Percentiles rank a stretch among this genome's conserved stretches.
phyloP scores from a whole-genome alignment of 179 eudicot genomes.

The Amaranthus tricolor region DNA sequence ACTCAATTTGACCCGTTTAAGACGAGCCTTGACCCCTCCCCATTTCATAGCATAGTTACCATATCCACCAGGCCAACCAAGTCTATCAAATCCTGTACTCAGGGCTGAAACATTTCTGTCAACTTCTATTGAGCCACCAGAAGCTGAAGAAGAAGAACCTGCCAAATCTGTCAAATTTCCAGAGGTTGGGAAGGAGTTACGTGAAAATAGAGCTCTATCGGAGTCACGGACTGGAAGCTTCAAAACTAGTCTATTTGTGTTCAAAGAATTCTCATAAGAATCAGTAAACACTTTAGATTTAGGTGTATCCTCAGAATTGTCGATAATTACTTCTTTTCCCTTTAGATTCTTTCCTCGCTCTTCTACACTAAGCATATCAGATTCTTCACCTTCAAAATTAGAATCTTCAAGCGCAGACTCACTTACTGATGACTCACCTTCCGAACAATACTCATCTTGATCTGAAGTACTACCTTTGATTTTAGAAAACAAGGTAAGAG shows the following conservation, averaged over 20 bases:
- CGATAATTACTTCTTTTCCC: slow-evolving; percentile 62
- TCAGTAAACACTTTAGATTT: slow-evolving; percentile 37
- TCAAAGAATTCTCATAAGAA: slow-evolving; percentile 39
- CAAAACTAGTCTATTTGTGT: slow-evolving; percentile 53
- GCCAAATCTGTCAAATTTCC: slow-evolving; percentile 35
- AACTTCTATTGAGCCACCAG: slow-evolving; percentile 28
- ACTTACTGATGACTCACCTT: slow-evolving; percentile 62
- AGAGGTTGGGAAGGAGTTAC: slow-evolving; percentile 21
- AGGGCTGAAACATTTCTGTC: slow-evolving; percentile 23
- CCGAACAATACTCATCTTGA: slow-evolving; percentile 50
- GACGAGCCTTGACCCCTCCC: slow-evolving; percentile 81
- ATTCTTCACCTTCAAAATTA: slow-evolving; percentile 63
- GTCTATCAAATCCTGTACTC: slow-evolving; percentile 28
- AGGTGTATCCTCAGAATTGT: slow-evolving; percentile 49
- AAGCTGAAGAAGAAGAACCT: slow-evolving; percentile 47
- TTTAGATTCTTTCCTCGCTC: slow-evolving; percentile 44
- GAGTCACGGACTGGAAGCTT: slow-evolving; percentile 62
- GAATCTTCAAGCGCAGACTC: slow-evolving; percentile 63
- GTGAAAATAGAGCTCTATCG: slow-evolving; percentile 30
- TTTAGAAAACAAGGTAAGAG: slow-evolving; percentile 76
- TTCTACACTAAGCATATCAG: slow-evolving; percentile 45
- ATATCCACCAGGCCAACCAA: slow-evolving; percentile 46
- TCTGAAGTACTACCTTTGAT: slow-evolving; percentile 59
- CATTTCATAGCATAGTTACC: slow-evolving; percentile 46
- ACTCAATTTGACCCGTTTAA: slow-evolving; percentile 55